Conservation (phyloP, 805 yeast species). For the Ogataea kodamae region DNA sequence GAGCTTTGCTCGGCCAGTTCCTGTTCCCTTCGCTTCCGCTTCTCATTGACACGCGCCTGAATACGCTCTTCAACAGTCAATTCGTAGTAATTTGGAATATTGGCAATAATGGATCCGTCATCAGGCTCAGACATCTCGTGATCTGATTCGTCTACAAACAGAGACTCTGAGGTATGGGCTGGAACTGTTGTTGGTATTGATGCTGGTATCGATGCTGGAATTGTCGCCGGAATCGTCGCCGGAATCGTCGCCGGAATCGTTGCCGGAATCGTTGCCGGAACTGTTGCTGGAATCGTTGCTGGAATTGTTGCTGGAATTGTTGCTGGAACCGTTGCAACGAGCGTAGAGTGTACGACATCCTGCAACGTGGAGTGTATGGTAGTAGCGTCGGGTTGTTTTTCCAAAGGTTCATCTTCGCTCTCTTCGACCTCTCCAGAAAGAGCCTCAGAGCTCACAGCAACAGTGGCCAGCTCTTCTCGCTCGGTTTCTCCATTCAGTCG, state of each 20-base stretch:
- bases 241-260: too few species aligned
- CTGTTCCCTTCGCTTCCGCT: constrained; percentile 17
- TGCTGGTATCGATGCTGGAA: too few species aligned
- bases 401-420: background rate
- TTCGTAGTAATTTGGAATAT: constrained; percentile 18
- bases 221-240: too few species aligned
- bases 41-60: constrained; percentile 26
- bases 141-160: background rate
- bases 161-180: too few species aligned
- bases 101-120: constrained; percentile 1
- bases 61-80: constrained; percentile 29
- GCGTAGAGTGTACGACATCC: too few species aligned
- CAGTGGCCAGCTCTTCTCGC: constrained; percentile 4
- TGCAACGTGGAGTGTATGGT: background rate
- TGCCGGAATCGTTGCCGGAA: too few species aligned
- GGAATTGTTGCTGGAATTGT: too few species aligned
- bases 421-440: constrained; percentile 1
- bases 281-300: too few species aligned
- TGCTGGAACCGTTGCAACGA: too few species aligned
- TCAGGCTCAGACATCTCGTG: background rate
- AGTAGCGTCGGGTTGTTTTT: background rate
- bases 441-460: too few species aligned
- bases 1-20: constrained; percentile 8
- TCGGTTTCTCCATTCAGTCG: constrained; percentile 15
- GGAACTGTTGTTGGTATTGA: too few species aligned